Evolutionary conservation across 2,329 filamentous ascomycete genomes (phyloP), one percentile per base, ranked within the genome.

Genomic region (Colletotrichum sp.): DNA sequence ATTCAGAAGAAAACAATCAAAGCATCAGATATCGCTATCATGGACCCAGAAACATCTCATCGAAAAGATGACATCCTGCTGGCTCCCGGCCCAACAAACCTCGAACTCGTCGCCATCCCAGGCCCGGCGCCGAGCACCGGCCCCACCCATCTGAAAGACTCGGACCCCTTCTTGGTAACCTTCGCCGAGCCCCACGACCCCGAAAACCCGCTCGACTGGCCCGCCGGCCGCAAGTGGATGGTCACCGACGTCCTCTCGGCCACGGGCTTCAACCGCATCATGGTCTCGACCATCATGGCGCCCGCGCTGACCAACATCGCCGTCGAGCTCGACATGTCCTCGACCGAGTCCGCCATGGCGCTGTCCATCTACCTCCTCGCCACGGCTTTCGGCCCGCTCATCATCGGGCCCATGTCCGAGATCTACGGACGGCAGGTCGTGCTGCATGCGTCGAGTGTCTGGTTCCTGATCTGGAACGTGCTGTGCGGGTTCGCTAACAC

Each of bases 231-330:
- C 3, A 90, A 90, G 80, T 90, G 89, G 89, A 83, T 84, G 0
- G 86, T 88, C 12, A 90, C 88, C 5, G 80, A 87, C 64, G 85
- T 89, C 5, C 83, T 90, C 1, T 89, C 88, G 0, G 85, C 86
- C 4, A 88, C 87, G 0, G 88, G 88, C 9, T 89, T 90, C 78
- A 89, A 88, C 60, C 87, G 87, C 12, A 89, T 90, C 74, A 85
- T 90, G 77, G 87, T 89, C 0, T 89, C 87, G 5, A 89, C 88
- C 1, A 89, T 90, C 79, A 88, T 90, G 82, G 88, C 89, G 0
- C 88, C 88, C 0, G 88, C 88, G 0, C 78, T 93, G 30, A 78
- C 84, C 2, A 79, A 85, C 2, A 89, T 93, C 60, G 86, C 87
- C 7, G 79, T 80, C 2, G 89, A 92, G 52, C 83, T 93, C 15